Base-by-base conservation (phyloP, 371 early-diverging fungal genomes). In the Syncephalastrum monosporum region DNA sequence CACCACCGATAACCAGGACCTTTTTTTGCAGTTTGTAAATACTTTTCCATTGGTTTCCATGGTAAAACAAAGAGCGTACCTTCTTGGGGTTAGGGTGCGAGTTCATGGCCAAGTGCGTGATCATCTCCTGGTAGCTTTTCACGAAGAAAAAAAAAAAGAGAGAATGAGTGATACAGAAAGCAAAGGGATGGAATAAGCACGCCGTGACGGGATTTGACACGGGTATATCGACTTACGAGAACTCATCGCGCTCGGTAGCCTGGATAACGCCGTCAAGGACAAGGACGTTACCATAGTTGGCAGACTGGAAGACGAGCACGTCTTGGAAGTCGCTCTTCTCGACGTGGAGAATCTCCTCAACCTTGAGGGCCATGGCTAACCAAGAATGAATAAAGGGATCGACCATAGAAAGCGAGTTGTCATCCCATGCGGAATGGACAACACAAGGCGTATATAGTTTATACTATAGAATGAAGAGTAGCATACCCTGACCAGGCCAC, bases 1-100 rank as follows among this genome's bases (percentile, higher is more conserved):
- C 98, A 63, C 98, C 98, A 67, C 98, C 98, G 74, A 98, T 94
- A 50, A 98, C 98, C 56, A 98, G 84, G 43, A 97, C 95, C 91
- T 88, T 51, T 41, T 10, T 25, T 54, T 17, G 33, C 0, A 38
- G 7, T 16, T 2, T 24, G 10, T 42, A 51, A 38, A 21, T 41
- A 14, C 1, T 10, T 27, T 15, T 52, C 7, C 44, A 27, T 14
- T 43, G 14, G 38, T 33, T 33, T 33, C 38, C 38, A 33, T 33
- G 10, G 38, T 12, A 33, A 8, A 10, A 12, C 12, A 42, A 27
- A 43, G 15, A 56, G 24, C 64, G 61, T 72, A 89, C 90, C 76
- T 92, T 87, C 74, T 90, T 86, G 59, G 98, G 98, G 82, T 91
- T 84, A 57, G 96, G 92, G 81, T 98, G 98, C 58, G 94, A 82